Evolutionary conservation across 345 rosid genomes (phyloP).

Genomic region (Camelina hispida): DNA sequence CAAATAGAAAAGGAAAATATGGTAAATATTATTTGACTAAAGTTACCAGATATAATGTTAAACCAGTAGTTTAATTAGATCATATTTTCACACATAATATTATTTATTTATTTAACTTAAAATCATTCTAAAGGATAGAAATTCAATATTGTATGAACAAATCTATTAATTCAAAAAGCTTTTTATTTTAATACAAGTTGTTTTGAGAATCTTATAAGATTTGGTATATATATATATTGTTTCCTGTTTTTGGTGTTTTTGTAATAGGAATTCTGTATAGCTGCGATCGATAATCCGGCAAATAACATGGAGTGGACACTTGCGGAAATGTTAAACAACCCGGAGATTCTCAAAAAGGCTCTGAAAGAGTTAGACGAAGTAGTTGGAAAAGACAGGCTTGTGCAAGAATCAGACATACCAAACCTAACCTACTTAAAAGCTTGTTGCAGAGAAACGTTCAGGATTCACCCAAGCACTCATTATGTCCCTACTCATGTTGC

Average conservation of each 20-base stretch:
- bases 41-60: not conserved
- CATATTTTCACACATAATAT: not conserved
- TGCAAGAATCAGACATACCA: constrained; percentile 58
- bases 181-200: not conserved
- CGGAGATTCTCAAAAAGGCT: constrained; percentile 42
- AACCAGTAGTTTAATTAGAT: no score
- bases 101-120: not conserved
- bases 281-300: constrained; percentile 53
- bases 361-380: constrained; percentile 50
- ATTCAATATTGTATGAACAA: no score
- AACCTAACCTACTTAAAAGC: constrained; percentile 53
- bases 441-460: constrained; percentile 53
- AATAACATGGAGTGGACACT: constrained; percentile 55
- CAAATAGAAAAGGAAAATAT: not conserved
- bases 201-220: not conserved
- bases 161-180: no score
- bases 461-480: constrained; percentile 52
- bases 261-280: constrained; percentile 50
- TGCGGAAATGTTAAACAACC: constrained; percentile 49
- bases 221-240: not conserved
- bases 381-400: constrained; percentile 55
- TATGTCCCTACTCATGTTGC: constrained; percentile 48
- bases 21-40: not conserved
- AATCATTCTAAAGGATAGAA: not conserved
- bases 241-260: not conserved